Conservation (phyloP, 2,329 filamentous ascomycete species). For the Fusarium heterosporum region DNA sequence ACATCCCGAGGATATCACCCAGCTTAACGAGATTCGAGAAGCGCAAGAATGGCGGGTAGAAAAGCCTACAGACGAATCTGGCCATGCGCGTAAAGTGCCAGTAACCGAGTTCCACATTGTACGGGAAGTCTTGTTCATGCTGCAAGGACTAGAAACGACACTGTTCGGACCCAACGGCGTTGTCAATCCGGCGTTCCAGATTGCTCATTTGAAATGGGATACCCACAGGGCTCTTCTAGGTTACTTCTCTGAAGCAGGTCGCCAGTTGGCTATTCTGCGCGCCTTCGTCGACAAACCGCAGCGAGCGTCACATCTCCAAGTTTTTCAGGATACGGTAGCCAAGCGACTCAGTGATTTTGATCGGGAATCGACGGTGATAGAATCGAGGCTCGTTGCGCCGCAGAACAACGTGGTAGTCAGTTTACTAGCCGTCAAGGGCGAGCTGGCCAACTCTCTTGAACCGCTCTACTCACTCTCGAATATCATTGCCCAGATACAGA, state of each 20-base stretch:
- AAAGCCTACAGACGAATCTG: constrained; percentile 51
- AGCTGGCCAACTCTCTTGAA: constrained; percentile 65
- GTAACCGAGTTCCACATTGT: constrained; percentile 79
- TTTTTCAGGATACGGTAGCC: constrained; percentile 74
- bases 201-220: constrained; percentile 62
- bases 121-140: constrained; percentile 86
- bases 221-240: constrained; percentile 62
- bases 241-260: constrained; percentile 61
- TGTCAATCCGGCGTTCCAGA: constrained; percentile 58
- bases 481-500: constrained; percentile 69
- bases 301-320: constrained; percentile 72
- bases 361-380: constrained; percentile 65
- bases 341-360: constrained; percentile 70
- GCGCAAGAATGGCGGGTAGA: constrained; percentile 53
- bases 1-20: constrained; percentile 49
- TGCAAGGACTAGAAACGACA: constrained; percentile 80
- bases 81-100: constrained; percentile 54
- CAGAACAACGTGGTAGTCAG: constrained; percentile 70
- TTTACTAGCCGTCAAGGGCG: constrained; percentile 69
- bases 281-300: constrained; percentile 58
- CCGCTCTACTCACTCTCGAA: constrained; percentile 70
- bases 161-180: constrained; percentile 67
- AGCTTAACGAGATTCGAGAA: constrained; percentile 48
- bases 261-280: constrained; percentile 60
- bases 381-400: constrained; percentile 69